Base-by-base conservation (phyloP, 1,139 yeast species). In the Entelexis paramagnoliae region DNA sequence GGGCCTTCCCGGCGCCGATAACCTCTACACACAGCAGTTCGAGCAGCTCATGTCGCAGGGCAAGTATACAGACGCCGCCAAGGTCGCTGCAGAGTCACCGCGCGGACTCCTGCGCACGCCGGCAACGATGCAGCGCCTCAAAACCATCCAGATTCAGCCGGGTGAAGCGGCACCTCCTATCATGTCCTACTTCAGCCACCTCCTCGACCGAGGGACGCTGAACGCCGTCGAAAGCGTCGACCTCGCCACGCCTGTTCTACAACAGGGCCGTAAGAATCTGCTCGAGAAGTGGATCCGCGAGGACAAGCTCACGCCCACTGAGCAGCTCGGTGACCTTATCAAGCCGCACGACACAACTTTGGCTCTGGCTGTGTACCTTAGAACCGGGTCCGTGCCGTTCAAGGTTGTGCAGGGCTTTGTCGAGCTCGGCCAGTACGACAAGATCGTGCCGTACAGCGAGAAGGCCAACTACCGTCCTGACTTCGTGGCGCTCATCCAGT, bases 221-320 rank as follows among this genome's bases (percentile, higher is more conserved):
- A 93, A 93, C 75, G 83, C 87, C 71, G 83, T 83, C 67, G 99
- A 93, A 74, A 83, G 96, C 30, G 78, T 93, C 61, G 98, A 93
- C 69, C 79, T 93, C 62, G 96, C 96, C 19, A 82, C 83, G 66
- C 98, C 98, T 8, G 95, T 93, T 9, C 75, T 93, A 66, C 96
- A 87, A 69, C 97, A 91, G 72, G 95, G 88, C 67, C 85, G 96
- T 68, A 84, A 86, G 64, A 95, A 89, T 56, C 74, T 93, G 59
- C 83, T 91, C 62, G 98, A 93, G 70, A 91, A 89, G 71, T 93
- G 97, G 93, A 79, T 91, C 67, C 83, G 84, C 67, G 97, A 91
- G 68, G 94, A 88, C 67, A 91, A 91, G 69, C 78, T 93, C 62
- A 91, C 91, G 56, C 81, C 85, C 50, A 86, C 96, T 16, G 99